A percentile compares a stretch with the other conserved stretches of the same genome.
phyloP scores from a whole-genome alignment of 2,329 filamentous ascomycete genomes.

The Grosmannia serpens region DNA sequence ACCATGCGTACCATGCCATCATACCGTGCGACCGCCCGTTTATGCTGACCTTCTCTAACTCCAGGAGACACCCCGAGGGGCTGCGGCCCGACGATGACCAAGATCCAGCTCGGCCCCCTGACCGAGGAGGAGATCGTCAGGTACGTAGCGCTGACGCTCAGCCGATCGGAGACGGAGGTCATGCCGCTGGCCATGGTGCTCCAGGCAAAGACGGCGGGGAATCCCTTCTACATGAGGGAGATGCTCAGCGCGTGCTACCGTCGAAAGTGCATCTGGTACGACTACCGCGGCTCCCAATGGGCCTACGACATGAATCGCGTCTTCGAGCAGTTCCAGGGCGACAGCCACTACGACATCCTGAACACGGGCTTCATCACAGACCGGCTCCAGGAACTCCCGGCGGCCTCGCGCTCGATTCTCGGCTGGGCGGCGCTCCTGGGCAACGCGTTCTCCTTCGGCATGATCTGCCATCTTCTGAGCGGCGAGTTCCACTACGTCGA shows the following conservation, averaged over 20 bases:
- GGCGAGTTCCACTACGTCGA: constrained; percentile 58
- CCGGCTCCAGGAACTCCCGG: constrained; percentile 64
- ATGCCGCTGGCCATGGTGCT: constrained; percentile 71
- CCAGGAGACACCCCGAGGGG: constrained; percentile 31
- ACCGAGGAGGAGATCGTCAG: constrained; percentile 68
- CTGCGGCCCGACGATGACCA: constrained; percentile 49
- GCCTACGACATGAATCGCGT: constrained; percentile 75
- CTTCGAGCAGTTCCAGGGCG: constrained; percentile 72
- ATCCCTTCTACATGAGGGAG: constrained; percentile 83
- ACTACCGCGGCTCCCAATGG: constrained; percentile 74
- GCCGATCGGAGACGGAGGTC: constrained; percentile 59
- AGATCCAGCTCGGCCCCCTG: constrained; percentile 61
- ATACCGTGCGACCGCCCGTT: not conserved
- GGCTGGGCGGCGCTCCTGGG: constrained; percentile 81
- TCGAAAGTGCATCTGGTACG: constrained; percentile 83
- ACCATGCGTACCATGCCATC: not conserved
- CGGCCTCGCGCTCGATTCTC: constrained; percentile 64
- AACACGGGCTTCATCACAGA: constrained; percentile 74
- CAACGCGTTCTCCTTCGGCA: constrained; percentile 69
- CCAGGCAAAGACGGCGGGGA: constrained; percentile 79
- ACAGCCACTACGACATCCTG: constrained; percentile 67
- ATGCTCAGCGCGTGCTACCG: constrained; percentile 81
- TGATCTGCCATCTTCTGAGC: constrained; percentile 66
- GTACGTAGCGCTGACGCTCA: constrained; percentile 74
- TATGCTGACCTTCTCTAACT: not conserved